These are phyloP conservation scores for Pichia paraexigua DNA, from an alignment of 805 yeast species.

Conservation along the genomic window DNA sequence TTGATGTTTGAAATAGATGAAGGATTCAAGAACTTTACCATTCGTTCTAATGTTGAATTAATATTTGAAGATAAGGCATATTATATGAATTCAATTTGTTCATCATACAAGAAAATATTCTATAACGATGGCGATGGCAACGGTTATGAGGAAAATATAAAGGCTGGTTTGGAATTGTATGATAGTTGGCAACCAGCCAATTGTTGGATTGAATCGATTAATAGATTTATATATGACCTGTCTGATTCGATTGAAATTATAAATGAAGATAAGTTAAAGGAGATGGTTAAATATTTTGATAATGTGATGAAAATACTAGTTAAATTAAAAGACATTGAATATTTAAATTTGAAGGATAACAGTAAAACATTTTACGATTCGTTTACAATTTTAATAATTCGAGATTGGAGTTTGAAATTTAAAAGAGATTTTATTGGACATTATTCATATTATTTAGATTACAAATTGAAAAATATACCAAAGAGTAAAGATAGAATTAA, in stretches of 20 bases:
- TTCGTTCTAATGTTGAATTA: too few species aligned
- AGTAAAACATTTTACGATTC: background rate
- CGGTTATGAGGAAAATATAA: background rate
- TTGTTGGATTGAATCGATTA: background rate
- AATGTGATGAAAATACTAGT: background rate
- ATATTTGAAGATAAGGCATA: too few species aligned
- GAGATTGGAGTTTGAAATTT: background rate
- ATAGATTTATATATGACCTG: background rate
- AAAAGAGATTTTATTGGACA: conserved; percentile 2
- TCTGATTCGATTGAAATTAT: background rate
- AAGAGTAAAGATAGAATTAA: conserved; percentile 5
- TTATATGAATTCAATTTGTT: background rate
- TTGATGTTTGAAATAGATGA: background rate
- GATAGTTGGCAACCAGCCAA: background rate
- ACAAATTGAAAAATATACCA: background rate
- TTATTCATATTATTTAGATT: conserved; percentile 1
- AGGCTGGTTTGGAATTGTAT: background rate
- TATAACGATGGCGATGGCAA: background rate
- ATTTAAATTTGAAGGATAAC: background rate
- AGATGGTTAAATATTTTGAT: conserved; percentile 2
- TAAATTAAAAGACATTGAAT: background rate
- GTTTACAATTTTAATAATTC: background rate
- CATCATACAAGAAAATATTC: background rate
- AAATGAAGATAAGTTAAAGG: conserved; percentile 6
- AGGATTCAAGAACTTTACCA: background rate